Evolutionary conservation across 371 early-diverging fungal species (phyloP).

Genomic region (Coemansia sp.): DNA sequence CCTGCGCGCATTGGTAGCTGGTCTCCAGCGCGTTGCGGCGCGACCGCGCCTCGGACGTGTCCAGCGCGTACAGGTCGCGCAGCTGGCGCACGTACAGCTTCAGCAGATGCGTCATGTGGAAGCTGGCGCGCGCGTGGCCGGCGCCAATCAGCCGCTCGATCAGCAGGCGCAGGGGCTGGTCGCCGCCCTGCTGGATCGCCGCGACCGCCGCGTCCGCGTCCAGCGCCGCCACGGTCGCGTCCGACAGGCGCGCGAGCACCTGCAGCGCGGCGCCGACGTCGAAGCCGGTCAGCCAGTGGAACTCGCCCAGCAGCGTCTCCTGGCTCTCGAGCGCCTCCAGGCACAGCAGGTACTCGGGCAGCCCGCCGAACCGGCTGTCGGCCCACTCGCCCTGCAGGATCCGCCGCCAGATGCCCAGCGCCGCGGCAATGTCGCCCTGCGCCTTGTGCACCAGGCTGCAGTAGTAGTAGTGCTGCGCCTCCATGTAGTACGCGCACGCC

Average conservation of each 20-base stretch:
- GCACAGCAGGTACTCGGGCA: slow-evolving; percentile 40
- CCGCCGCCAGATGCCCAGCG: slow-evolving; percentile 41
- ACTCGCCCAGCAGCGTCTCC: slow-evolving; percentile 21
- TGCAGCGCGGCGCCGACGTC: slow-evolving; percentile 26
- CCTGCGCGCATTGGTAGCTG: slow-evolving; percentile 34
- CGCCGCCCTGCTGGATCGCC: slow-evolving; percentile 19
- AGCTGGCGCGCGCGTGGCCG: slow-evolving; percentile 33
- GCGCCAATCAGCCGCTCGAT: slow-evolving; percentile 45
- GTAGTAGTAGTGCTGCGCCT: slow-evolving; percentile 30
- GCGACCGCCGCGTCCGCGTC: slow-evolving; percentile 33
- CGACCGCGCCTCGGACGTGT: background rate
- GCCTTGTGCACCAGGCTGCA: slow-evolving; percentile 37
- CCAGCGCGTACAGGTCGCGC: slow-evolving; percentile 13
- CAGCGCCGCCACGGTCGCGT: slow-evolving; percentile 23
- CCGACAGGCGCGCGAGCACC: slow-evolving; percentile 20
- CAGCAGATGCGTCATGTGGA: slow-evolving; percentile 46
- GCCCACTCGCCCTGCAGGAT: slow-evolving; percentile 26
- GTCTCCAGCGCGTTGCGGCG: slow-evolving; percentile 13
- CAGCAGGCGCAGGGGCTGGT: slow-evolving; percentile 29
- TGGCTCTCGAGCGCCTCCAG: slow-evolving; percentile 14
- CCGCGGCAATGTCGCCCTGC: slow-evolving; percentile 14
- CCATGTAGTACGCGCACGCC: slow-evolving; percentile 22
- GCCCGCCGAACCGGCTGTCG: slow-evolving; percentile 40
- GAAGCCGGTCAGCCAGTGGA: slow-evolving; percentile 24
- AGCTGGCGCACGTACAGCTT: slow-evolving; percentile 47